Percentiles rank a stretch among this genome's conserved stretches.
Conservation (phyloP, 495 filamentous ascomycete species). For the Penicillium psychrofluorescens region DNA sequence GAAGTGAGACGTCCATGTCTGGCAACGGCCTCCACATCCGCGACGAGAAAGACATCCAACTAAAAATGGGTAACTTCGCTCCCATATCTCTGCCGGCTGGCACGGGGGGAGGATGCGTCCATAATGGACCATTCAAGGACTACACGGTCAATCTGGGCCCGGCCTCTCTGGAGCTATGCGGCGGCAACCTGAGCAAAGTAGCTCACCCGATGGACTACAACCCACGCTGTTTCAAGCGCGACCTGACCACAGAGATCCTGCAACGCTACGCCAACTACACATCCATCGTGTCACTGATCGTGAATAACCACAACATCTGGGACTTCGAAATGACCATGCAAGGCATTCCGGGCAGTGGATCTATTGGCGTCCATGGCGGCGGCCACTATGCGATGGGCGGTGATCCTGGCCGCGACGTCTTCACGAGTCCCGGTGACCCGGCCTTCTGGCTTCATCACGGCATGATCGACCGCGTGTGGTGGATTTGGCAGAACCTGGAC, state of each 20-base stretch:
- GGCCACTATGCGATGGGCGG: conserved; percentile 61
- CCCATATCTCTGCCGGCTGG: conserved; percentile 34
- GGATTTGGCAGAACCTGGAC: conserved; percentile 64
- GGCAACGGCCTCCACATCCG: conserved; percentile 51
- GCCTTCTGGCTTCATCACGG: conserved; percentile 65
- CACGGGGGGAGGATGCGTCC: conserved; percentile 59
- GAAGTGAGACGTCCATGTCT: conserved; percentile 50
- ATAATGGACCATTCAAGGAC: conserved; percentile 50
- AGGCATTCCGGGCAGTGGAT: conserved; percentile 39
- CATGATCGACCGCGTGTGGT: conserved; percentile 62
- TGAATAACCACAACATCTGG: conserved; percentile 33
- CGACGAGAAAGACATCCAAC: conserved; percentile 17
- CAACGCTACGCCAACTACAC: conserved; percentile 43
- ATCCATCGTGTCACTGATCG: conserved; percentile 39
- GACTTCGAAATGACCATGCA: conserved; percentile 47
- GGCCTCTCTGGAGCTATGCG: conserved; percentile 24
- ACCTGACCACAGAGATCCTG: conserved; percentile 46
- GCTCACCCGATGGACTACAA: conserved; percentile 37
- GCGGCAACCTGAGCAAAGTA: conserved; percentile 8
- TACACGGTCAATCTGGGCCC: conserved; percentile 47
- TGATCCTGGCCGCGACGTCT: conserved; percentile 54
- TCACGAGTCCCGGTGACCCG: conserved; percentile 55
- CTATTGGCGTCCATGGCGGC: conserved; percentile 52
- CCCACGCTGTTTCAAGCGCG: conserved; percentile 60
- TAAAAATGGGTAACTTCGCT: conserved; percentile 9